Conservation (phyloP, 768 basidiomycete genomes). For the Grammothele lineata region DNA sequence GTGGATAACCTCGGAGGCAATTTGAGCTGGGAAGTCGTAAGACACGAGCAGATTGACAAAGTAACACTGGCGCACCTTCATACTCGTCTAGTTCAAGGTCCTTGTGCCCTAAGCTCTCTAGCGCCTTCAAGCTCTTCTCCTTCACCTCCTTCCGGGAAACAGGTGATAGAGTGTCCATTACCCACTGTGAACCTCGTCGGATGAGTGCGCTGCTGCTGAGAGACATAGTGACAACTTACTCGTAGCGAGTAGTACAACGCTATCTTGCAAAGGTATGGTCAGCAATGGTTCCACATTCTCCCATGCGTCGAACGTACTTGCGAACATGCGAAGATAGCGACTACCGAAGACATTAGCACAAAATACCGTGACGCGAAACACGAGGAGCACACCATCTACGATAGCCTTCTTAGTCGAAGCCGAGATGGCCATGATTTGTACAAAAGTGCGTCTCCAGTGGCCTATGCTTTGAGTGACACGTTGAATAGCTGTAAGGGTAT, state of each 20-base stretch:
- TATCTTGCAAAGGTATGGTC: conserved; percentile 45
- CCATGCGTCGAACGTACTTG: conserved; percentile 35
- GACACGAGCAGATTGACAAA: background rate
- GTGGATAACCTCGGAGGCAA: conserved; percentile 90
- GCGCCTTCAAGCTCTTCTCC: conserved; percentile 63
- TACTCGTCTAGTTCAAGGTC: conserved; percentile 84
- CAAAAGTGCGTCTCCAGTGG: too few relatives aligned
- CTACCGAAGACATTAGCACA: conserved; percentile 18
- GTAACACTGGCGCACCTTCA: conserved; percentile 57
- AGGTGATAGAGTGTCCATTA: conserved; percentile 46
- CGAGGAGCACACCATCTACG: conserved; percentile 26
- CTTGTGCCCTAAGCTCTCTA: conserved; percentile 67
- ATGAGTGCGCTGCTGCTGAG: background rate
- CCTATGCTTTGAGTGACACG: too few relatives aligned
- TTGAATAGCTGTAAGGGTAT: too few relatives aligned
- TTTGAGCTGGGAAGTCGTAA: conserved; percentile 48
- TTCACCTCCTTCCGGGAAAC: conserved; percentile 58
- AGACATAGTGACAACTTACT: conserved; percentile 36
- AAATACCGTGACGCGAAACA: background rate
- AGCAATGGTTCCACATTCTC: background rate
- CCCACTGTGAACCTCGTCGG: conserved; percentile 52
- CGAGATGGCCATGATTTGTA: background rate
- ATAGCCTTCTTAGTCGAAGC: conserved; percentile 30
- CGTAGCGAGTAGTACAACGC: conserved; percentile 74
- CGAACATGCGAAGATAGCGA: conserved; percentile 43